Base-by-base conservation (phyloP, 169 alveolate species). In the Sarcocystis neurona region DNA sequence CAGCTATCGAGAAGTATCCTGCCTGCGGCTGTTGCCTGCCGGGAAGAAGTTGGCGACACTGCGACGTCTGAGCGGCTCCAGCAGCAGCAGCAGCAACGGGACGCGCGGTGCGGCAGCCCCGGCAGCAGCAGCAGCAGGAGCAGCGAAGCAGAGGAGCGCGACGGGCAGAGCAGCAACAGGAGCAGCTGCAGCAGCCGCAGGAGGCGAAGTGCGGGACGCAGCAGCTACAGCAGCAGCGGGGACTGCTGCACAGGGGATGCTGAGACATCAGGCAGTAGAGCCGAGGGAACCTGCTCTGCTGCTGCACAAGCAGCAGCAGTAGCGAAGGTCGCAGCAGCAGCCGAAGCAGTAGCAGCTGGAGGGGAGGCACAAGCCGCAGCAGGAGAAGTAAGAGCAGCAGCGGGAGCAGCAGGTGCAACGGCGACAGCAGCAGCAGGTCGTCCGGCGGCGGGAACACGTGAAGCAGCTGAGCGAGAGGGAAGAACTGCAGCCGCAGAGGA, bases 371-470 rank as follows among this genome's bases (percentile, higher is more conserved):
- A 74, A 4, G n/a, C n/a, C n/a, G n/a, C n/a, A 53, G 63, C 63
- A 10, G 10, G 30, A 53, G 30, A 53, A 20, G 63, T 12, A 53
- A 20, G 46, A 23, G 46, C 80, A 23, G 27, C 87, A 15, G 72
- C 46, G 70, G 87, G 53, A 46, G 27, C 91, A 0, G 58, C 82
- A n/a, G 84, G n/a, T 74, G 82, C 87, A n/a, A 66, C 91, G 30
- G 79, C 48, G 39, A 43, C 87, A n/a, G 88, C 68, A 2, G 79
- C 79, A 39, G 82, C 66, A n/a, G n/a, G n/a, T n/a, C n/a, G n/a
- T 78, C 48, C 34, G 87, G 58, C 27, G 63, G 82, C 68, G n/a
- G 23, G 5, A 75, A 87, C 0, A 66, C 70, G 87, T 77, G 79
- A n/a, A n/a, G n/a, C n/a, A n/a, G n/a, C n/a, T n/a, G n/a, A n/a